A percentile compares a stretch with the other conserved stretches of the same genome.
Conservation (phyloP, 2,329 filamentous ascomycete species). For the Ophiostoma australiae region DNA sequence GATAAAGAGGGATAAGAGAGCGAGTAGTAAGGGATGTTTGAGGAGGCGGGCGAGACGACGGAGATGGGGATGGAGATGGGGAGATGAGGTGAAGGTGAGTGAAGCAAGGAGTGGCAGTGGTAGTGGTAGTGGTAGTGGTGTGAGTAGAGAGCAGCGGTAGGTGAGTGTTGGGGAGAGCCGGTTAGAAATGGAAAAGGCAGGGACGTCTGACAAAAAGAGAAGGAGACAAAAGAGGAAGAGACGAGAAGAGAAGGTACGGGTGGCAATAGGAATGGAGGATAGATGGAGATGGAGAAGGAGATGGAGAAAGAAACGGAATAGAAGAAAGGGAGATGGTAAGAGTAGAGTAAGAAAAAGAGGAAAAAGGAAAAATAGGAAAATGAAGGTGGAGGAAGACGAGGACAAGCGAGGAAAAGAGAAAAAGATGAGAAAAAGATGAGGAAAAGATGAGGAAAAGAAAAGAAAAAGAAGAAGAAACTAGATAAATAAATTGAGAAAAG, state of each 20-base stretch:
- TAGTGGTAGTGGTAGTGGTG: background rate
- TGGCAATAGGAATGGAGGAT: constrained; percentile 6
- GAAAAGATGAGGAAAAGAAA: background rate
- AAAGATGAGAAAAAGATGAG: background rate
- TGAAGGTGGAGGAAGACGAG: background rate
- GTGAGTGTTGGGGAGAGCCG: background rate
- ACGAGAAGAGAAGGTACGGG: background rate
- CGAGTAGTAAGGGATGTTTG: background rate
- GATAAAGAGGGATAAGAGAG: background rate
- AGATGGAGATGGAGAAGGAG: constrained; percentile 8
- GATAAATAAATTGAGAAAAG: background rate
- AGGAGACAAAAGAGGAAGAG: background rate
- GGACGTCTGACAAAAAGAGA: constrained; percentile 8
- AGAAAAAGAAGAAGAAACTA: background rate
- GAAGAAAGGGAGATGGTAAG: constrained; percentile 5
- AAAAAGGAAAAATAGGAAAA: constrained; percentile 11
- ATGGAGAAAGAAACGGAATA: constrained; percentile 3
- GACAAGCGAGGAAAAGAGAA: background rate
- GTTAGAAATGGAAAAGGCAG: background rate
- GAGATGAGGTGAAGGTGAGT: background rate
- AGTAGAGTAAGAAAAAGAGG: constrained; percentile 6
- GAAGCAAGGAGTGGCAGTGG: background rate
- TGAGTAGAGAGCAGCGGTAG: background rate
- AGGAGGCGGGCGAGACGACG: background rate
- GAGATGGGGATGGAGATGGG: background rate